Evolutionary conservation across 2,329 filamentous ascomycete species (phyloP).

Genomic region (Ceratocystis diversiconidia): DNA sequence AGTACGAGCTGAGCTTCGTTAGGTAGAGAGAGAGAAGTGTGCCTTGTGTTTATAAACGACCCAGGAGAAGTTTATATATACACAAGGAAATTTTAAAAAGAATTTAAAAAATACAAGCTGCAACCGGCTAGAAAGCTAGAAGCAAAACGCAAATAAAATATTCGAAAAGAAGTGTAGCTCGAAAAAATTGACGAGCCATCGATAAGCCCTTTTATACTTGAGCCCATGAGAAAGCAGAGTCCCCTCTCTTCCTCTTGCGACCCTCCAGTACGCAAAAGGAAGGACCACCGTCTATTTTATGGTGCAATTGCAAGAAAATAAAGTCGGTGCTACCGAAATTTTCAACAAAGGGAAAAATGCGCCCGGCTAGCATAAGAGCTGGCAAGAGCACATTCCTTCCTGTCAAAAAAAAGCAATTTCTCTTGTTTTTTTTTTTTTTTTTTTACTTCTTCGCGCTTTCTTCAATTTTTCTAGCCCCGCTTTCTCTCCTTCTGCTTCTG

Average conservation of each 20-base stretch:
- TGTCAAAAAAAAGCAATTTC: neutral
- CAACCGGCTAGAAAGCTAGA: neutral
- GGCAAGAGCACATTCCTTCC: neutral
- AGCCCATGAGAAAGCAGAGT: too few species aligned
- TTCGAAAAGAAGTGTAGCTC: neutral
- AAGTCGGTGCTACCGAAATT: conserved; percentile 4
- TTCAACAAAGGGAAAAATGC: neutral
- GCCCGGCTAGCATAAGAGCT: neutral
- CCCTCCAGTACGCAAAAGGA: neutral
- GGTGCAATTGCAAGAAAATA: neutral
- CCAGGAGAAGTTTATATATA: neutral
- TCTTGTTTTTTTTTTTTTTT: neutral
- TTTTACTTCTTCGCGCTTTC: neutral
- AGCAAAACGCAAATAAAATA: neutral
- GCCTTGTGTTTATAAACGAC: neutral
- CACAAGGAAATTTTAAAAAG: neutral
- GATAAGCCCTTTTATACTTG: neutral
- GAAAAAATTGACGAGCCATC: neutral
- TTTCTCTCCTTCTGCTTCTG: neutral
- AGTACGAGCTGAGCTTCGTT: neutral
- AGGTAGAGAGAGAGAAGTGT: neutral
- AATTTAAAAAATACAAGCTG: neutral
- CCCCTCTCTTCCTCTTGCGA: neutral
- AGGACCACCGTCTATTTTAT: neutral
- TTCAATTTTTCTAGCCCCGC: neutral